Base-by-base conservation (phyloP, 192 early-diverging fungal genomes). In the Coemansia sp. region DNA sequence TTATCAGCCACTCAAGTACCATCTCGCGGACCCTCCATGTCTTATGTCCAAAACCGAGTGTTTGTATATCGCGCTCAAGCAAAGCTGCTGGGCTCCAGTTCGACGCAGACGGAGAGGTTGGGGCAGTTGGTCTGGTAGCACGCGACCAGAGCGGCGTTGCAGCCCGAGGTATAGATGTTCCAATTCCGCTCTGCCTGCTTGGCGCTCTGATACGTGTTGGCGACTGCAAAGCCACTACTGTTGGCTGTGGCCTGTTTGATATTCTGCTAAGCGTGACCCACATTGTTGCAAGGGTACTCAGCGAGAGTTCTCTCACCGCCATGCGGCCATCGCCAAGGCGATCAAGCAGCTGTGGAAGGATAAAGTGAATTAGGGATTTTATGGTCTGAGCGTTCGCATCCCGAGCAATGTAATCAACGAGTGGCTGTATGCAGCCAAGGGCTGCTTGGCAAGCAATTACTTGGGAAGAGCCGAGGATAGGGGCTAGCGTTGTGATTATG, bases 21-120 rank as follows among this genome's bases (percentile, higher is more conserved):
- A 82, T 82, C 63, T 82, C 80, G 3, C 80, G 75, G 46, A 82
- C 80, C 15, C 80, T 50, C 74, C 75, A 82, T 17, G 69, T 82
- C 52, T 74, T 77, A 52, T 82, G 80, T 3, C 49, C 68, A 33
- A 82, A 74, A 9, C 80, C 80, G 32, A 60, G 75, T 40, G 75
- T 23, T 56, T 77, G 75, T 17, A 82, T 64, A n/a, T 82, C 80
- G 54, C 80, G 74, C 57, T 82, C 80, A 43, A 82, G 67, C n/a
- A 45, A 54, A 9, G 5, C 54, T 20, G 50, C 59, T 32, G 80
- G 48, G 40, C 64, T 82, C 80, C 75, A 82, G 35, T 70, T 61
- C 43, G 64, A 49, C 19, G 70, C 59, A 33, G 50, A 61, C 2
- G 72, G 63, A 19, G 73, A 69, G 20, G 40, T 14, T 9, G 69